A percentile compares a stretch with the other conserved stretches of the same genome.
Evolutionary conservation across 768 basidiomycete genomes (phyloP).

Genomic region (Rubroboletus satanas): DNA sequence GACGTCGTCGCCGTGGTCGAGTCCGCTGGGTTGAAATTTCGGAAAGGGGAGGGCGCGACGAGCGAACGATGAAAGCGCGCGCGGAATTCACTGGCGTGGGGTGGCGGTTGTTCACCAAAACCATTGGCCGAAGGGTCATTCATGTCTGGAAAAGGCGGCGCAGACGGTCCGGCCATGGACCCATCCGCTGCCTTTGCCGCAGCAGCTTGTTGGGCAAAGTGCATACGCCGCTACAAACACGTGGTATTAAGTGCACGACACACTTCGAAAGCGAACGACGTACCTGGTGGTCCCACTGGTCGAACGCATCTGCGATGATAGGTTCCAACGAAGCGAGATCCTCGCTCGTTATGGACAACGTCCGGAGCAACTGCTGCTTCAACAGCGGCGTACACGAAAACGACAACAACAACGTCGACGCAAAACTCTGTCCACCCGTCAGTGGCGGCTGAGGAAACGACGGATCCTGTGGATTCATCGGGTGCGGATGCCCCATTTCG

Average conservation of each 20-base stretch:
- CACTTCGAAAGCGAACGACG: conserved; percentile 15
- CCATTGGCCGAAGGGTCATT: conserved; percentile 28
- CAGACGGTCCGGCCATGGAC: conserved; percentile 27
- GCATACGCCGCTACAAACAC: conserved; percentile 41
- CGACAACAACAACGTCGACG: conserved; percentile 70
- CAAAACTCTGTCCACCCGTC: conserved; percentile 72
- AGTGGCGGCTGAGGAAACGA: conserved; percentile 53
- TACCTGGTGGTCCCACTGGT: conserved; percentile 82
- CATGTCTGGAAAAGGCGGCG: conserved; percentile 31
- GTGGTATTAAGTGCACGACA: background rate
- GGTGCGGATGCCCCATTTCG: conserved; percentile 31
- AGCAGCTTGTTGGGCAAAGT: conserved; percentile 40
- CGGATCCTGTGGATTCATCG: conserved; percentile 47
- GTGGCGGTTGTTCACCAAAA: conserved; percentile 29
- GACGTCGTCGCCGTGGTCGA: conserved; percentile 31
- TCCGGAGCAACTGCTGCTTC: conserved; percentile 71
- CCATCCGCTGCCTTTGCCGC: conserved; percentile 31
- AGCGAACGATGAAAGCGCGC: conserved; percentile 63
- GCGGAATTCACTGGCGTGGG: conserved; percentile 52
- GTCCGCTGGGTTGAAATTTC: conserved; percentile 28
- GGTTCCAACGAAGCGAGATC: conserved; percentile 77
- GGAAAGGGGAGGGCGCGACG: conserved; percentile 58
- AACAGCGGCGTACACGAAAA: conserved; percentile 71
- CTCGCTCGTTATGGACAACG: conserved; percentile 71
- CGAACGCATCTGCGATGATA: conserved; percentile 79